Conservation (phyloP, 2,329 filamentous ascomycete genomes). For the Blastomyces emzantsi region DNA sequence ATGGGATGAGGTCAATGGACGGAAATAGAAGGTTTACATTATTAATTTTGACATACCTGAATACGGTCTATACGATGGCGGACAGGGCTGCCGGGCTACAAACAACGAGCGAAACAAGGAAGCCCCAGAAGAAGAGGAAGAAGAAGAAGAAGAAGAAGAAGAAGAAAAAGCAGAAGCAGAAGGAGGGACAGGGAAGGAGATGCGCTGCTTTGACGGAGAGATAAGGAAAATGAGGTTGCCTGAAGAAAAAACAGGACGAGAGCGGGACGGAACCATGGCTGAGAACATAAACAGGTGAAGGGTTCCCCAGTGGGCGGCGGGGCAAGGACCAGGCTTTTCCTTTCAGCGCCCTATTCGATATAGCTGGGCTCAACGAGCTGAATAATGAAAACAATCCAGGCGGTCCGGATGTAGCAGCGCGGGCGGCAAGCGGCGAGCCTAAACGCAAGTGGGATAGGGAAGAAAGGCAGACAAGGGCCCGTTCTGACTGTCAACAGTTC, state of each 20-base stretch:
- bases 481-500: no score
- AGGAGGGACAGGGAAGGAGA: neutral
- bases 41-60: neutral
- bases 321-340: neutral
- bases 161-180: neutral
- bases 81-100: neutral
- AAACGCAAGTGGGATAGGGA: no score
- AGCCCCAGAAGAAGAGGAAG: neutral
- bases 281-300: neutral
- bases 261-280: neutral
- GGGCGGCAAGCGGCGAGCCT: no score
- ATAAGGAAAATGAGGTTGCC: neutral
- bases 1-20: neutral
- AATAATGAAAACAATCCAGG: no score
- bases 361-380: no score
- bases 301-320: neutral
- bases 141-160: neutral
- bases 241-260: neutral
- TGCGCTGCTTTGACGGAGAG: neutral
- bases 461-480: no score
- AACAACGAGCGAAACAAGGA: neutral
- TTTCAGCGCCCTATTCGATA: no score
- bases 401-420: no score
- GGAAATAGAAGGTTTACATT: neutral
- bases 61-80: neutral